Evolutionary conservation across 2,329 filamentous ascomycete species (phyloP).

Genomic region (Drechslerella coelobrocha): DNA sequence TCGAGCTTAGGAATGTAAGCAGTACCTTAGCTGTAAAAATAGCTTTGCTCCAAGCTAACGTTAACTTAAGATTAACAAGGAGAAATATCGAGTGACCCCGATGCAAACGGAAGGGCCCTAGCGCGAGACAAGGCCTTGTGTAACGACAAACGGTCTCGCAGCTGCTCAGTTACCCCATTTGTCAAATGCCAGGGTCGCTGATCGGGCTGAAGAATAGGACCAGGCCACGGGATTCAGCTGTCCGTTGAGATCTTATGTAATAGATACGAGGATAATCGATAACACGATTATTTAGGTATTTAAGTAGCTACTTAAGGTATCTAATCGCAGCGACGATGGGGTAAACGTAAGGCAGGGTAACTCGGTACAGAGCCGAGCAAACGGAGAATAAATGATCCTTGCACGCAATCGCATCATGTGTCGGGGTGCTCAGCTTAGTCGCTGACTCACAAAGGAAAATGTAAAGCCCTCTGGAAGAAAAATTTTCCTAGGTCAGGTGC

Average conservation of each 20-base stretch:
- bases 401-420: neutral
- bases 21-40: no score
- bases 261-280: neutral
- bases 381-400: neutral
- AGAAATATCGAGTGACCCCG: no score
- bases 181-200: neutral
- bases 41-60: no score
- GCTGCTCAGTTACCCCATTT: neutral
- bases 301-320: no score
- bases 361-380: neutral
- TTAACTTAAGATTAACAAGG: no score
- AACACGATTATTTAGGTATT: no score
- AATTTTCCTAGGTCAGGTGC: neutral
- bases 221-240: neutral
- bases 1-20: no score
- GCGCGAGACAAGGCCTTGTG: no score
- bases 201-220: neutral
- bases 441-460: neutral
- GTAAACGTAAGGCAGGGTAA: no score
- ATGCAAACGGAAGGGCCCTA: no score
- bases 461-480: neutral
- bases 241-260: neutral
- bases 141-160: no score
- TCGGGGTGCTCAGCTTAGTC: neutral
- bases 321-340: neutral